These are phyloP conservation scores for Xylaria sp. DNA, from an alignment of 2,329 filamentous ascomycete genomes.

Conservation along the genomic window DNA sequence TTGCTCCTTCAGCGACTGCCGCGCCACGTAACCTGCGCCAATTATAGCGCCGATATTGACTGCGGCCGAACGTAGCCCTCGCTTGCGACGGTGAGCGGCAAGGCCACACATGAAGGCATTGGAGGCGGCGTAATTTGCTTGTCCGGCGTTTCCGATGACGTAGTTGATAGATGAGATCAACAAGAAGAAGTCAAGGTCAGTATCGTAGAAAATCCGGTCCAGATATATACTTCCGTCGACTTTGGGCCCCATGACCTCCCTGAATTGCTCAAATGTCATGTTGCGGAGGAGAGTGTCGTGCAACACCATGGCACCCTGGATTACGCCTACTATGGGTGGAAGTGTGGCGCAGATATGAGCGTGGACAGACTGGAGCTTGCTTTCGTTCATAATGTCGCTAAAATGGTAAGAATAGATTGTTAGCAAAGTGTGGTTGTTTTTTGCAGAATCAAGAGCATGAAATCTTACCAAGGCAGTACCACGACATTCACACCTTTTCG, in stretches of 20 bases:
- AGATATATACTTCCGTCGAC: slow-evolving; percentile 46
- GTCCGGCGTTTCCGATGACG: slow-evolving; percentile 13
- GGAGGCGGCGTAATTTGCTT: slow-evolving; percentile 20
- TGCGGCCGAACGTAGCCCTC: neutral
- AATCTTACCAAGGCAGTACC: slow-evolving; percentile 2
- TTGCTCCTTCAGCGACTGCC: neutral
- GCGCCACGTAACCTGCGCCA: neutral
- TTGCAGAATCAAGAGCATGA: neutral
- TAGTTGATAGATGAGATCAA: slow-evolving; percentile 11
- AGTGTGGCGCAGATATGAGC: neutral
- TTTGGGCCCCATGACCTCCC: slow-evolving; percentile 41
- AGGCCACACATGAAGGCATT: slow-evolving; percentile 3
- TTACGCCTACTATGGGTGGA: neutral
- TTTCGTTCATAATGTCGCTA: neutral
- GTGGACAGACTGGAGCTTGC: neutral
- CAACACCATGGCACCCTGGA: slow-evolving; percentile 43
- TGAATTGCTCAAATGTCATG: slow-evolving; percentile 40
- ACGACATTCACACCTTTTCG: neutral
- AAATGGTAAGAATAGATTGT: neutral
- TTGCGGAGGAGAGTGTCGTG: slow-evolving; percentile 39
- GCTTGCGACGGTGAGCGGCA: neutral
- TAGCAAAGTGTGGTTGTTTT: neutral
- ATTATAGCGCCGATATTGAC: neutral
- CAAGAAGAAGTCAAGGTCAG: slow-evolving; percentile 15
- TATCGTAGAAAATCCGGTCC: slow-evolving; percentile 25